phyloP scores from a whole-genome alignment of 1,139 yeast genomes.

The Magnusiomyces sp. region DNA sequence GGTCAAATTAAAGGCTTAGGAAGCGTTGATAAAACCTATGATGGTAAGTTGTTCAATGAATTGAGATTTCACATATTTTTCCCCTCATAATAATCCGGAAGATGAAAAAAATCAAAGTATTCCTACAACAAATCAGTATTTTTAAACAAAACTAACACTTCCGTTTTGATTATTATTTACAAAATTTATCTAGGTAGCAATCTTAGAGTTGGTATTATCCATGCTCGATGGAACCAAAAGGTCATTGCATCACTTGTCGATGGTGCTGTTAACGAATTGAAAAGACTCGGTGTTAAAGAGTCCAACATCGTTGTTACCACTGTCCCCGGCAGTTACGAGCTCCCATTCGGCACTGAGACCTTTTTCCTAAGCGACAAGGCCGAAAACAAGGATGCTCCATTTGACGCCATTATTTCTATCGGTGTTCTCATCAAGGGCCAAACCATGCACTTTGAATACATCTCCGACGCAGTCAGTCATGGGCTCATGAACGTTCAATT shows the following conservation, averaged over 20 bases:
- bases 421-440: constrained; percentile 94
- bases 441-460: constrained; percentile 97
- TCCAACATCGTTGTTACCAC: constrained; percentile 72
- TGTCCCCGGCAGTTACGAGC: constrained; percentile 91
- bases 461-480: constrained; percentile 81
- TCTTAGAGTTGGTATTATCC: constrained; percentile 74
- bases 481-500: constrained; percentile 80
- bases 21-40: constrained; percentile 8
- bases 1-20: constrained; percentile 13
- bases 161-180: too few relatives aligned
- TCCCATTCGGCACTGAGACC: constrained; percentile 67
- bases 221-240: constrained; percentile 86
- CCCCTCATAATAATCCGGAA: not conserved
- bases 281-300: constrained; percentile 58
- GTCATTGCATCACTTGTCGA: constrained; percentile 72
- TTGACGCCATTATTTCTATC: constrained; percentile 87
- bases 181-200: constrained; percentile 38
- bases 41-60: constrained; percentile 5
- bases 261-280: constrained; percentile 61
- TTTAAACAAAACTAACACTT: too few relatives aligned
- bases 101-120: too few relatives aligned
- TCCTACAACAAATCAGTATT: too few relatives aligned
- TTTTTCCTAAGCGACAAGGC: constrained; percentile 29
- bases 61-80: not conserved
- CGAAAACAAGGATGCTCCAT: constrained; percentile 39